A percentile compares a stretch with the other conserved stretches of the same genome.
Conservation (phyloP, 1,284 basidiomycete genomes). For the Heterobasidion irregulare region DNA sequence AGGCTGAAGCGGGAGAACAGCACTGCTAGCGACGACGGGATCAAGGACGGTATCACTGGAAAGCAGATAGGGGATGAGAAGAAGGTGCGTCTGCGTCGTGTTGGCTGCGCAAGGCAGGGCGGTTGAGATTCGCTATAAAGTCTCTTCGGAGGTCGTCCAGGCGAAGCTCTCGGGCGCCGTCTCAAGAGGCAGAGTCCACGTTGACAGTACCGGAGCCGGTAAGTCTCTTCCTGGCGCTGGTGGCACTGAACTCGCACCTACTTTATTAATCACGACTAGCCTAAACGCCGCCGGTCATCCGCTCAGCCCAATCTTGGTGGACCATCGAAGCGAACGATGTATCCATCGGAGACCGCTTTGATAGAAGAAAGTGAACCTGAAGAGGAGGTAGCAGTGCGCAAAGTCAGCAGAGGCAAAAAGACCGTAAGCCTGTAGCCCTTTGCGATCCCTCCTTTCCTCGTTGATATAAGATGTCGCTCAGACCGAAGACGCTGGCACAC, state of each 20-base stretch:
- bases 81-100: constrained; percentile 23
- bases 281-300: constrained; percentile 56
- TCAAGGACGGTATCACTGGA: constrained; percentile 71
- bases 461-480: constrained; percentile 14
- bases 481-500: constrained; percentile 38
- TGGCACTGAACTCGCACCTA: neutral
- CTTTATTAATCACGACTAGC: constrained; percentile 20
- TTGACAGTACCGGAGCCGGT: constrained; percentile 13
- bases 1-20: constrained; percentile 59
- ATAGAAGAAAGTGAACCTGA: constrained; percentile 75
- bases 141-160: constrained; percentile 29
- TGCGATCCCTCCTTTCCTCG: neutral
- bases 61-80: constrained; percentile 42
- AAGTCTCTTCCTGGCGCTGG: constrained; percentile 6
- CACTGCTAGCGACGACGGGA: constrained; percentile 70
- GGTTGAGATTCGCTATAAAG: constrained; percentile 6
- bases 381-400: constrained; percentile 52
- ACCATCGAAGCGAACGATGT: constrained; percentile 29
- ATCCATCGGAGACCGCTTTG: constrained; percentile 34
- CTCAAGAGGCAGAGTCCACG: constrained; percentile 10
- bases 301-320: constrained; percentile 62
- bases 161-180: constrained; percentile 23
- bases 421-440: constrained; percentile 29
- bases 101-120: constrained; percentile 2
- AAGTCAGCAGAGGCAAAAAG: constrained; percentile 54